These are phyloP conservation scores for Byssoonygena ceratinophila DNA, from an alignment of 2,329 filamentous ascomycete species.

Conservation along the genomic window DNA sequence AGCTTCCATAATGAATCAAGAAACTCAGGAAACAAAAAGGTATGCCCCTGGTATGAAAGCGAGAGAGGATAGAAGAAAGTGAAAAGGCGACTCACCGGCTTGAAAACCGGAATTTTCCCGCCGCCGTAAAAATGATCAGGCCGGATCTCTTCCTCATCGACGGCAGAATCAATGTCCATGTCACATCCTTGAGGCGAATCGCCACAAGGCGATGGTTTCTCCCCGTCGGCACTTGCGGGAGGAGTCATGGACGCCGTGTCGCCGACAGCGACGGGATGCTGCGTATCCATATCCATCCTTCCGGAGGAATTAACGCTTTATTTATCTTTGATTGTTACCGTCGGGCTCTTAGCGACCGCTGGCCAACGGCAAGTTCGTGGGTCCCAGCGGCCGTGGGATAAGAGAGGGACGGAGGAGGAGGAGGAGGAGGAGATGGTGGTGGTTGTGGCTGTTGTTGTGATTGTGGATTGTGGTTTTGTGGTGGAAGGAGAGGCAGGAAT, in stretches of 20 bases:
- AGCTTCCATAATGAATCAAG: neutral
- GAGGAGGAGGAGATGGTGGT: constrained; percentile 5
- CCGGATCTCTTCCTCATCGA: constrained; percentile 55
- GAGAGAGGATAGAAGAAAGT: neutral
- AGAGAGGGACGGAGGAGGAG: constrained; percentile 12
- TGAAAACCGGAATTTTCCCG: constrained; percentile 83
- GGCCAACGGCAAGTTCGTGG: constrained; percentile 30
- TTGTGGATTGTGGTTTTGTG: too few relatives aligned
- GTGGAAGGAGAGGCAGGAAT: neutral
- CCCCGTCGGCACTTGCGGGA: constrained; percentile 36
- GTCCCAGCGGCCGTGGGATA: constrained; percentile 36
- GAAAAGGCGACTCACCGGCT: constrained; percentile 50
- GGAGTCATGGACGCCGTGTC: constrained; percentile 33
- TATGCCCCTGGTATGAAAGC: neutral
- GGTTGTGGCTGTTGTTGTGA: too few relatives aligned
- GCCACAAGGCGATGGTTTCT: constrained; percentile 32
- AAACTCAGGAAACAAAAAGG: too few relatives aligned
- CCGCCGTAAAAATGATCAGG: constrained; percentile 80
- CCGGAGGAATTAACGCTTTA: too few relatives aligned
- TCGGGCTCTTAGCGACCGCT: constrained; percentile 36
- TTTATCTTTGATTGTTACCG: constrained; percentile 21
- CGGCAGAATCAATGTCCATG: constrained; percentile 18
- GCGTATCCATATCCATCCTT: constrained; percentile 6
- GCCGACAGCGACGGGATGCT: constrained; percentile 10
- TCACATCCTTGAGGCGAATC: constrained; percentile 26